phyloP scores from a whole-genome alignment of 1,139 yeast genomes.

The Kurtzmaniella quercitrusa region DNA sequence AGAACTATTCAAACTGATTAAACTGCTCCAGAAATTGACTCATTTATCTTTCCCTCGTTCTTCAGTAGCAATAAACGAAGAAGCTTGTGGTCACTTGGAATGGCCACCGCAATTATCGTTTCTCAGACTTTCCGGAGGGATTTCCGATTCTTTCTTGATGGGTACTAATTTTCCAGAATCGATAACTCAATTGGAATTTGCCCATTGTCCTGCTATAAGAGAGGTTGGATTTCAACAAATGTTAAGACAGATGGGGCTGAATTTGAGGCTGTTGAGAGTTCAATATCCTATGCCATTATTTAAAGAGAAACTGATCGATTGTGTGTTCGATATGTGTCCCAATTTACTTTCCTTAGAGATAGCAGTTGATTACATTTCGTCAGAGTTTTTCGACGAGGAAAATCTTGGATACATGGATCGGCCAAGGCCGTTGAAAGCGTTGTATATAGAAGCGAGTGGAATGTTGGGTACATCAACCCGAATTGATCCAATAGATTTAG shows the following conservation, averaged over 20 bases:
- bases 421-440: constrained; percentile 56
- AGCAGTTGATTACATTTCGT: constrained; percentile 78
- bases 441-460: constrained; percentile 82
- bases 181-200: constrained; percentile 68
- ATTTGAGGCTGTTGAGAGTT: constrained; percentile 58
- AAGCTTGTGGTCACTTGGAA: constrained; percentile 30
- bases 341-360: constrained; percentile 57
- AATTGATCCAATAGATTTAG: constrained; percentile 82
- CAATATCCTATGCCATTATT: constrained; percentile 89
- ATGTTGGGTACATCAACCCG: constrained; percentile 80
- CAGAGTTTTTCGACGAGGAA: constrained; percentile 59
- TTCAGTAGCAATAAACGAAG: constrained; percentile 69
- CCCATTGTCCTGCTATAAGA: constrained; percentile 79
- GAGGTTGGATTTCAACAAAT: constrained; percentile 60
- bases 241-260: constrained; percentile 59
- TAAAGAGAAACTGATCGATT: constrained; percentile 65
- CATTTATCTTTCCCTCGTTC: constrained; percentile 86
- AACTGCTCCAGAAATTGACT: constrained; percentile 56
- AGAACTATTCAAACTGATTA: constrained; percentile 73
- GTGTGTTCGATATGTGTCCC: constrained; percentile 72
- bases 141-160: constrained; percentile 71
- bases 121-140: constrained; percentile 82
- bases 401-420: constrained; percentile 34
- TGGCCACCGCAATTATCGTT: constrained; percentile 82
- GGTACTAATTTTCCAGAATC: constrained; percentile 67